Base-by-base conservation (phyloP, 2,329 filamentous ascomycete species). In the Pseudovirgaria hyperparasitica region DNA sequence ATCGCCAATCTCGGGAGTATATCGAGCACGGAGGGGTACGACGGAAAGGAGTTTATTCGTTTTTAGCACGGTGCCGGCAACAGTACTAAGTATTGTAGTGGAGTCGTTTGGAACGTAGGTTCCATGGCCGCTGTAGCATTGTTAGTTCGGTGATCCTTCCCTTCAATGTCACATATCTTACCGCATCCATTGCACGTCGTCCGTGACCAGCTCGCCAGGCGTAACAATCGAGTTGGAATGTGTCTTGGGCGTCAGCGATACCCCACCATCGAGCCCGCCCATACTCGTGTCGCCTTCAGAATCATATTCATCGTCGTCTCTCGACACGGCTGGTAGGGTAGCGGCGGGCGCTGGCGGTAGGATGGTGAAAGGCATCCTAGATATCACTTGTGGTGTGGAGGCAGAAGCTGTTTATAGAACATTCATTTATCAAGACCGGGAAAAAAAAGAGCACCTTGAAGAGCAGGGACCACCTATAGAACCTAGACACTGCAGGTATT, bases 41-140 rank as follows among this genome's bases (percentile, higher is more conserved):
- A 98, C 81, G 2, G 84, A 92, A 39, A 98, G 76, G 25, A 98
- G 76, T 55, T 94, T 96, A 69, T 98, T 98, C 33, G 87, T 96
- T 52, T 86, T 87, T 48, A 80, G 76, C 19, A 96, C 67, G 5
- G 79, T 87, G 45, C 90, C 90, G 5, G 86, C 86, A 17, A 98
- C 79, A 5, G 90, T 92, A 25, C 84, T 86, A 31, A 79, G 72
- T 48, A 98, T 98, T 32, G 74, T 67, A 4, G 69, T 71, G 27
- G 68, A 65, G 24, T 60, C 53, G 4, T 67, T 55, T 11, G 70
- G 68, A 24, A 81, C 65, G 54, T 82, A 93, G 26, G 90, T 98
- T 40, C 90, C 90, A 60, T 98, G 90, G 45, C 90, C 90, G 60
- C 85, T 82, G 48, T 8, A 14, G 8, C 8, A 23, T 13, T 14